These are phyloP conservation scores for Chenopodium suecicum DNA, from an alignment of 148 eudicot species.

Conservation along the genomic window DNA sequence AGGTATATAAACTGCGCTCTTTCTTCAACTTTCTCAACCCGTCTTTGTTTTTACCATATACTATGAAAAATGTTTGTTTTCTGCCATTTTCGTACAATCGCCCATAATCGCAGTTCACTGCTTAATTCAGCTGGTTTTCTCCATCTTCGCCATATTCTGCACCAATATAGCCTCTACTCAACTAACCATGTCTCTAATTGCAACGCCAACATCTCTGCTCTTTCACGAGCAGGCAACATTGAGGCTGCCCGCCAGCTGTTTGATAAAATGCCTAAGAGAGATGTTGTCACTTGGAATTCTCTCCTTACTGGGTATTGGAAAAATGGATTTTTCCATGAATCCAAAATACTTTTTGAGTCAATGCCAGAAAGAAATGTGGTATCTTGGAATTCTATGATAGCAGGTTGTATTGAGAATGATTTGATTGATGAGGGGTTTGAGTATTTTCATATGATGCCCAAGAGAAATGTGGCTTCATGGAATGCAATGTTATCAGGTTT, in stretches of 20 bases:
- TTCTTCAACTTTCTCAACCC: no score
- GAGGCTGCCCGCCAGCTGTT: slow-evolving; percentile 41
- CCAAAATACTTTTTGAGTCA: slow-evolving; percentile 27
- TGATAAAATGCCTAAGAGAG: slow-evolving; percentile 31
- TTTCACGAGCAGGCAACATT: slow-evolving; percentile 30
- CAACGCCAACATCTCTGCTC: slow-evolving; percentile 30
- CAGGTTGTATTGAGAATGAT: slow-evolving; percentile 31
- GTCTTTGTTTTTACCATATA: neutral
- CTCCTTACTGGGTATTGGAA: slow-evolving; percentile 42
- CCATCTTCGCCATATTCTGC: slow-evolving; percentile 4
- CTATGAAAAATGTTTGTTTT: slow-evolving; percentile 13
- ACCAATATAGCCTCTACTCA: slow-evolving; percentile 17
- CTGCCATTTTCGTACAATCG: neutral
- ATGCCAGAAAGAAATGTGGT: slow-evolving; percentile 35
- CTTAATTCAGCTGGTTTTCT: neutral
- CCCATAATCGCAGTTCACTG: neutral
- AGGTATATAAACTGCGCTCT: no score
- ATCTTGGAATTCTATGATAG: slow-evolving; percentile 40
- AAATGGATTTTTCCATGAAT: slow-evolving; percentile 30
- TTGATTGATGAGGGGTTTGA: slow-evolving; percentile 31
- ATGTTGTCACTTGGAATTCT: slow-evolving; percentile 37
- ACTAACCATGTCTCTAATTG: slow-evolving; percentile 21
- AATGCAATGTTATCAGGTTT: slow-evolving; percentile 41
- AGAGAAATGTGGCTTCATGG: slow-evolving; percentile 39
- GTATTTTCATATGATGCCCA: slow-evolving; percentile 34